These are phyloP conservation scores for Anthoceros angustus DNA, from an alignment of 225 moss, liverwort and hornwort species.

Conservation along the genomic window DNA sequence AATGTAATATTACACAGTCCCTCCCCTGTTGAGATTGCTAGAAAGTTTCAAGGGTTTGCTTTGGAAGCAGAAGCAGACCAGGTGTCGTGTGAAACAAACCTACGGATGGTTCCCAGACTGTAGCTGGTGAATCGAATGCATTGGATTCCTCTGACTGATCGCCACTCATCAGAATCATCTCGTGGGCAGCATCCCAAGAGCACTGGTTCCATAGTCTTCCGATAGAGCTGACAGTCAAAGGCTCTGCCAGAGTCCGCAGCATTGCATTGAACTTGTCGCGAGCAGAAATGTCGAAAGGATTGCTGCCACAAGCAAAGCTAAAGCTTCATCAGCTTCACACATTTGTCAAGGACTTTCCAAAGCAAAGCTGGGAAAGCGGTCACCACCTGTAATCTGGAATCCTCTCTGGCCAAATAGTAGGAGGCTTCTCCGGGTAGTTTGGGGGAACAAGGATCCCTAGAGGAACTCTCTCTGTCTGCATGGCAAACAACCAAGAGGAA, in stretches of 20 bases:
- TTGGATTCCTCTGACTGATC: too few relatives aligned
- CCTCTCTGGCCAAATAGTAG: not conserved
- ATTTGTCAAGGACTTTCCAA: not conserved
- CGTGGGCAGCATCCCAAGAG: not conserved
- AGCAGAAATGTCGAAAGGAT: not conserved
- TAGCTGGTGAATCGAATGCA: too few relatives aligned
- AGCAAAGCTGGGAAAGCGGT: not conserved
- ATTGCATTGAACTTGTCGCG: not conserved
- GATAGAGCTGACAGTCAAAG: not conserved
- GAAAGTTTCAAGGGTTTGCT: too few relatives aligned
- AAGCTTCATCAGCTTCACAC: not conserved
- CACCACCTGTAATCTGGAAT: not conserved
- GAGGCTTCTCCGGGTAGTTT: not conserved
- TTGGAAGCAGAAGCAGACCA: too few relatives aligned
- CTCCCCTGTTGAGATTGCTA: too few relatives aligned
- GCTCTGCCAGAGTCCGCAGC: not conserved
- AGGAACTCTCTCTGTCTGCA: not conserved
- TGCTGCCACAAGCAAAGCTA: not conserved
- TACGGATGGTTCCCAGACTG: too few relatives aligned
- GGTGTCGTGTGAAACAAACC: too few relatives aligned
- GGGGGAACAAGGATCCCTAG: not conserved
- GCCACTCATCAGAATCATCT: too few relatives aligned
- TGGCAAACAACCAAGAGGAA: too few relatives aligned
- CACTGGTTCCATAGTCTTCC: constrained; percentile 1
- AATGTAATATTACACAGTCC: too few relatives aligned